Conservation (phyloP, 176 grass and related monocot species). For the Zoysia pacifica region DNA sequence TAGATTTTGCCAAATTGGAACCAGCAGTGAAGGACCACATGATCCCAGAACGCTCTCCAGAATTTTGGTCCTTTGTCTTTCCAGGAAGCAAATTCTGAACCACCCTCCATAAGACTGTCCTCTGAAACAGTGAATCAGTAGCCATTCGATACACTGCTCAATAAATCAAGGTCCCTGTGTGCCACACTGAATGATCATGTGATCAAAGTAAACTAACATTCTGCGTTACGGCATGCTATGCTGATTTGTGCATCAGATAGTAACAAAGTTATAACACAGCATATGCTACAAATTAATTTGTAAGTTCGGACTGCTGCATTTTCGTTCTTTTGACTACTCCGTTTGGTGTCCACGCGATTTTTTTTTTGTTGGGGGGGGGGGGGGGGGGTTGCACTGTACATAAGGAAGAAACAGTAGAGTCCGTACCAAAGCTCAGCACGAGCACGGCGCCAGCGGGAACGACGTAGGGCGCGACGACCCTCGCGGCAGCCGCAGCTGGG, state of each 20-base stretch:
- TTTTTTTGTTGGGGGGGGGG: neutral
- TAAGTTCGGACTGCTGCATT: neutral
- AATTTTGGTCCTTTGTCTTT: conserved; percentile 45
- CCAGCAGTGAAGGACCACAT: conserved; percentile 84
- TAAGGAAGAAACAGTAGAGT: conserved; percentile 1
- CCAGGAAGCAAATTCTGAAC: conserved; percentile 60
- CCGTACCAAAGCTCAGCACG: conserved; percentile 70
- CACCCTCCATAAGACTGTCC: conserved; percentile 87
- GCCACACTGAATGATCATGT: neutral
- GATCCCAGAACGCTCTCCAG: conserved; percentile 39
- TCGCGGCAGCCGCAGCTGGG: conserved; percentile 29
- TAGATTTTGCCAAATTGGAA: conserved; percentile 64
- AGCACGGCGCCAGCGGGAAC: conserved; percentile 59
- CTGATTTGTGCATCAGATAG: neutral
- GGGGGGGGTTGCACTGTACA: neutral
- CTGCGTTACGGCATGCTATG: neutral
- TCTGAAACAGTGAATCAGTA: conserved; percentile 75
- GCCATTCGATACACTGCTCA: conserved; percentile 3
- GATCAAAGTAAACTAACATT: neutral
- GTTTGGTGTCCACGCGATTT: neutral
- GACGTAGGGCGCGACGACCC: conserved; percentile 47
- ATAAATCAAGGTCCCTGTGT: neutral
- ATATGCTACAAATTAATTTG: neutral
- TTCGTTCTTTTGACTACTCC: neutral
- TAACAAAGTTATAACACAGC: neutral